phyloP scores from a whole-genome alignment of 2,329 filamentous ascomycete species.

The Endoconidiophora polonica region DNA sequence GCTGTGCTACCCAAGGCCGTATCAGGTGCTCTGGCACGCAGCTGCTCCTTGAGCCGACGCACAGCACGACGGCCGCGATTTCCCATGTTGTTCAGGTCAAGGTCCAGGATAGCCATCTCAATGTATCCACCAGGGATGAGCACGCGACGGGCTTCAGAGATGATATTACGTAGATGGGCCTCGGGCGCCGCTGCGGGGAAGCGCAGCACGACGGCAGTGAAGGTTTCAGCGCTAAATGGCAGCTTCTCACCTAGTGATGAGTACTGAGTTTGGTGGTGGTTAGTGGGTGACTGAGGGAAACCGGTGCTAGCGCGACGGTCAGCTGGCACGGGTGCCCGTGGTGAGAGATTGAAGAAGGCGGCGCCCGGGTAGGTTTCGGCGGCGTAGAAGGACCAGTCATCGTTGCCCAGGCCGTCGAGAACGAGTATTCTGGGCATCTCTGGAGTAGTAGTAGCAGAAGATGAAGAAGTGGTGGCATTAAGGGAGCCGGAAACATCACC shows the following conservation, averaged over 20 bases:
- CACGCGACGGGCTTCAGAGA: constrained; percentile 61
- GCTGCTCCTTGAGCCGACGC: constrained; percentile 52
- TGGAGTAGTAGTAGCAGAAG: constrained; percentile 4
- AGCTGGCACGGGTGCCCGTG: constrained; percentile 33
- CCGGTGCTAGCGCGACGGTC: constrained; percentile 27
- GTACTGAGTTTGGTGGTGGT: constrained; percentile 62
- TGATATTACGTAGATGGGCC: constrained; percentile 49
- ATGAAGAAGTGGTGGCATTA: neutral
- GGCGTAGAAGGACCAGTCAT: constrained; percentile 77
- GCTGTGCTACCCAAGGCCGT: constrained; percentile 43
- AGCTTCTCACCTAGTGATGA: constrained; percentile 46
- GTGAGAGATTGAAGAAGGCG: constrained; percentile 61
- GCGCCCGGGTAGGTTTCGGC: constrained; percentile 62
- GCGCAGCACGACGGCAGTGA: constrained; percentile 58
- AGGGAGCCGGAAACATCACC: neutral
- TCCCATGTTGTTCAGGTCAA: constrained; percentile 73
- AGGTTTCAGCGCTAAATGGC: constrained; percentile 60
- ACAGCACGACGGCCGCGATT: constrained; percentile 51
- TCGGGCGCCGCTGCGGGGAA: constrained; percentile 58
- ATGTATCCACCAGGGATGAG: constrained; percentile 62
- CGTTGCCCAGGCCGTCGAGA: constrained; percentile 70
- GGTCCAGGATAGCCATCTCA: constrained; percentile 62
- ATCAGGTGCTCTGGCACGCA: constrained; percentile 43
- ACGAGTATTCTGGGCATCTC: constrained; percentile 50
- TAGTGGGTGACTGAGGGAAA: constrained; percentile 42